Conservation (phyloP, 345 rosid genomes). For the Erucastrum elatum region DNA sequence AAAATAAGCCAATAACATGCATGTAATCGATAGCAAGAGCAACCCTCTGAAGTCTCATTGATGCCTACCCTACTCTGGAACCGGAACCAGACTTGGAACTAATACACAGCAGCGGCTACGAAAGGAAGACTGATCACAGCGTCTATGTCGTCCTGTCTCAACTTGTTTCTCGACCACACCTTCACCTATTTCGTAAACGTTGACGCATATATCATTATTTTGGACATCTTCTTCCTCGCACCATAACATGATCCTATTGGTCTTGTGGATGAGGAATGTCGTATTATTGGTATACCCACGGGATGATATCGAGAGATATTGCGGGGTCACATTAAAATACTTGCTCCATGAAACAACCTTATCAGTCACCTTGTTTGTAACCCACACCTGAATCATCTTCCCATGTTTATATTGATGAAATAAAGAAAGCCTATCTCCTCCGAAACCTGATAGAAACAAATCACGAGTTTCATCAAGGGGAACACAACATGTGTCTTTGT, state of each 20-base stretch:
- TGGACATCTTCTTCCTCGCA: neutral
- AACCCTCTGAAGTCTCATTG: too few species aligned
- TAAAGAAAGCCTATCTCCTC: neutral
- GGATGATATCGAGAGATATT: too few species aligned
- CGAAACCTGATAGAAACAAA: neutral
- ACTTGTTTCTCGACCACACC: constrained; percentile 17
- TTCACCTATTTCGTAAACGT: constrained; percentile 7
- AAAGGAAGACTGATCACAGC: neutral
- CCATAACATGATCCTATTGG: neutral
- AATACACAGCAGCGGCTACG: too few species aligned
- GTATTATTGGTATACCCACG: too few species aligned
- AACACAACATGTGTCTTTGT: neutral
- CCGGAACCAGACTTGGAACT: neutral
- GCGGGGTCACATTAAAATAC: neutral
- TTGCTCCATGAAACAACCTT: neutral
- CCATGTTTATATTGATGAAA: neutral
- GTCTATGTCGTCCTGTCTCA: neutral
- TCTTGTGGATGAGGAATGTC: too few species aligned
- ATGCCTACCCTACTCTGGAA: neutral
- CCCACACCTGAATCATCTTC: neutral
- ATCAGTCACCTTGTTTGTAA: neutral
- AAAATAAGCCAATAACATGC: too few species aligned
- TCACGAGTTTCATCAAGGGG: neutral
- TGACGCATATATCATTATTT: neutral
- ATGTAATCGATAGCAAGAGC: too few species aligned